A percentile compares a stretch with the other conserved stretches of the same genome.
Evolutionary conservation across 768 basidiomycete species (phyloP).

Genomic region (Rhodotorula toruloides): DNA sequence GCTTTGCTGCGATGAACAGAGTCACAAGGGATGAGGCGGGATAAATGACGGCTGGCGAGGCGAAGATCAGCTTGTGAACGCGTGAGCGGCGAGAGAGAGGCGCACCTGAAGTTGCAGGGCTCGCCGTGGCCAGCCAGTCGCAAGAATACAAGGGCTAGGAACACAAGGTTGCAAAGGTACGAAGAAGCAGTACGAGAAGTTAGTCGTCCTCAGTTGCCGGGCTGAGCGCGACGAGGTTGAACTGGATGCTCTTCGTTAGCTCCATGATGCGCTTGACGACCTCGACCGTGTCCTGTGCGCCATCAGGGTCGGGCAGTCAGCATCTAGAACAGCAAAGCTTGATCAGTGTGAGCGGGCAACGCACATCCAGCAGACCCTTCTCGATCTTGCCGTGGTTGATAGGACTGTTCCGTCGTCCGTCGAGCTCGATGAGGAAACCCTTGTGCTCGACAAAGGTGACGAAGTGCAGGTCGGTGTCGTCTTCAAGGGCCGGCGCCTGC

Average conservation of each 20-base stretch:
- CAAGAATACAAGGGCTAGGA: too few relatives aligned
- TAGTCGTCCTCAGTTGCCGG: slow-evolving; percentile 42
- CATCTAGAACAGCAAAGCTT: not conserved
- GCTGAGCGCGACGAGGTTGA: slow-evolving; percentile 64
- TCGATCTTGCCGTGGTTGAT: slow-evolving; percentile 56
- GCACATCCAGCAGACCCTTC: slow-evolving; percentile 27
- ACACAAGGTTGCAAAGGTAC: too few relatives aligned
- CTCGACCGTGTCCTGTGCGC: slow-evolving; percentile 60
- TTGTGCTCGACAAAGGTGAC: slow-evolving; percentile 63
- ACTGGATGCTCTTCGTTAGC: slow-evolving; percentile 56
- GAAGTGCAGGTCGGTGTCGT: slow-evolving; percentile 76
- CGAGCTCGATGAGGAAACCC: slow-evolving; percentile 68
- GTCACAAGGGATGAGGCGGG: too few relatives aligned
- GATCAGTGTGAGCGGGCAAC: slow-evolving; percentile 33
- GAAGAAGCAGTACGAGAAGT: too few relatives aligned
- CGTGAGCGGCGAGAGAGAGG: too few relatives aligned
- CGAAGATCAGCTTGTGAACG: too few relatives aligned
- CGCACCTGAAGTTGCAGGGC: too few relatives aligned
- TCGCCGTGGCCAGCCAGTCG: too few relatives aligned
- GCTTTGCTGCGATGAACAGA: too few relatives aligned
- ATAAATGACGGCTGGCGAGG: too few relatives aligned
- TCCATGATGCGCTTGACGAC: slow-evolving; percentile 58
- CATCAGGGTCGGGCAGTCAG: too few relatives aligned
- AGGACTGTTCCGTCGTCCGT: slow-evolving; percentile 71
- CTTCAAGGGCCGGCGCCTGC: slow-evolving; percentile 60